Base-by-base conservation (phyloP, 2,329 filamentous ascomycete species). In the Xylaria sp. region DNA sequence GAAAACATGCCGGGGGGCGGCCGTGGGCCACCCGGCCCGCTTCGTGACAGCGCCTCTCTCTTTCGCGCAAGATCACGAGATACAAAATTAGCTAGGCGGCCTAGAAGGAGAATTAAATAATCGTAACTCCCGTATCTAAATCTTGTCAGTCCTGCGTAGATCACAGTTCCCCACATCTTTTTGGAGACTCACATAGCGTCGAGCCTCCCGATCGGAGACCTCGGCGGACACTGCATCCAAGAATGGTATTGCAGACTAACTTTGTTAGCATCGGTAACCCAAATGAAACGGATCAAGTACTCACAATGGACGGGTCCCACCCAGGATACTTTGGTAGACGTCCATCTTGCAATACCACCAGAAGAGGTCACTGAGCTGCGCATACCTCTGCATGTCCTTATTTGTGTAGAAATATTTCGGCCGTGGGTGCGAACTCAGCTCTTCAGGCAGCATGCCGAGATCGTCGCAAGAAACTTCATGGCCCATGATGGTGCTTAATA, bases 311-410 rank as follows among this genome's bases (percentile, higher is more conserved):
- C 86, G 86, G 47, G 95, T 94, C 9, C 93, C 95, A 71, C 94
- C 96, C 27, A 98, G 82, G 67, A 97, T 88, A 76, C 92, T 94
- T 77, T 97, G 95, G 73, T 95, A 96, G 9, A 92, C 89, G 77
- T 98, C 96, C 83, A 97, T 96, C 79, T 97, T 97, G 73, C 88
- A 90, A 77, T 94, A 97, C 92, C 94, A 97, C 94, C 95, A 99
- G 76, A 92, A 96, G 5, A 98, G 81, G 79, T 98, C 96, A 70
- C 92, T 89, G 44, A 96, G 84, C 17, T 92, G 90, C 74, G 96
- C 92, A 74, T 92, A 97, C 45, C 87, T 89, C 68, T 93, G 90
- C 54, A 97, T 85, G 67, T 98, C 94, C 68, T 81, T 84, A 39
- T 85, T 81, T 1, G 85, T 86, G 49, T 76, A 73, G 22, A 76